Conservation (phyloP, 148 eudicot species). For the Fallopia convolvulus region DNA sequence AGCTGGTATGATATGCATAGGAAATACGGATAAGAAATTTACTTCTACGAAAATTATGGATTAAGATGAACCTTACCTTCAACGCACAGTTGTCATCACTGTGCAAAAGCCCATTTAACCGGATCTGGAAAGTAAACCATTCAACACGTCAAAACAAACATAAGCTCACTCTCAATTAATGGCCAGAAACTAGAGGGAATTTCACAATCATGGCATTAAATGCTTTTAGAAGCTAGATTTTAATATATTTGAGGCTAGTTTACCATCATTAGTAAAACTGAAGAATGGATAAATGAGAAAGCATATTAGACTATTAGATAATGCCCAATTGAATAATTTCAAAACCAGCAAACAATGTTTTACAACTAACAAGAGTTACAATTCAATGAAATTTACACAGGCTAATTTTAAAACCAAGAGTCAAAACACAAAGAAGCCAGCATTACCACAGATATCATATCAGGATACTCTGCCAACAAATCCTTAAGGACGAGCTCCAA, state of each 20-base stretch:
- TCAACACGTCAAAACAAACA: not conserved
- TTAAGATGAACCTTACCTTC: slow-evolving; percentile 43
- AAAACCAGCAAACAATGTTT: not conserved
- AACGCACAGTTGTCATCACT: slow-evolving; percentile 85
- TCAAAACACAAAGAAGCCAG: not conserved
- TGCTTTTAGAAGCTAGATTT: not conserved
- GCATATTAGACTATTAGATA: not conserved
- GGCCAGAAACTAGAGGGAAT: not conserved
- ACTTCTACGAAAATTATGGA: not conserved
- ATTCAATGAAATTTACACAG: not conserved
- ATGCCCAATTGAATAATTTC: not conserved
- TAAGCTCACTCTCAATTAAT: not conserved
- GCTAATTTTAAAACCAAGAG: not conserved
- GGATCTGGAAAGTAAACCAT: slow-evolving; percentile 47
- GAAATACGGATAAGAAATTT: not conserved
- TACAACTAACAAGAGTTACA: not conserved
- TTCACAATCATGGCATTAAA: not conserved
- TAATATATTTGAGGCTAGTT: not conserved
- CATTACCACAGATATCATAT: slow-evolving; percentile 68
- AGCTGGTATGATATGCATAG: not conserved
- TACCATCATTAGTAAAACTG: not conserved
- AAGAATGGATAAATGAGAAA: not conserved
- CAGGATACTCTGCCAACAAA: slow-evolving; percentile 59
- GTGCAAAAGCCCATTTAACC: slow-evolving; percentile 84
- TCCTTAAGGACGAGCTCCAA: slow-evolving; percentile 81